Conservation (phyloP, 805 yeast genomes). For the Helenozyma baotianmanensis region DNA sequence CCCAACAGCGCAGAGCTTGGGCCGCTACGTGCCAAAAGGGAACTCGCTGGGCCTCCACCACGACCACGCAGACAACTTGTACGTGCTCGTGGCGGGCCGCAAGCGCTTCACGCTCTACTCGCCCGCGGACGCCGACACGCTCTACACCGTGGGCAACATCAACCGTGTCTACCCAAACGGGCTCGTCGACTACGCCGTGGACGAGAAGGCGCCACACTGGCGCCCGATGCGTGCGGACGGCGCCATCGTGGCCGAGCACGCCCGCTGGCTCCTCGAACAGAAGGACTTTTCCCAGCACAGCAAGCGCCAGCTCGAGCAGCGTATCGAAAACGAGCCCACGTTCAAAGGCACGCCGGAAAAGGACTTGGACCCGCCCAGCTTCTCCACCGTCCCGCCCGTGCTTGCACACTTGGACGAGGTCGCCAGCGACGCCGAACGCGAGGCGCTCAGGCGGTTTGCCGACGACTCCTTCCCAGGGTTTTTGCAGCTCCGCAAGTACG, state of each 20-base stretch:
- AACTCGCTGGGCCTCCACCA: slow-evolving; percentile 74
- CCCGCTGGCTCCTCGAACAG: slow-evolving; percentile 37
- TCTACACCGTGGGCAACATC: slow-evolving; percentile 65
- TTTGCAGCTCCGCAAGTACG: slow-evolving; percentile 34
- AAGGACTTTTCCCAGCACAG: slow-evolving; percentile 13
- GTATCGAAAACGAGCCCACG: slow-evolving; percentile 9
- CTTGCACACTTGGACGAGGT: slow-evolving; percentile 58
- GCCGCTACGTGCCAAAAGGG: slow-evolving; percentile 54
- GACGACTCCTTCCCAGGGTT: slow-evolving; percentile 47
- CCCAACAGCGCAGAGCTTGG: slow-evolving; percentile 35
- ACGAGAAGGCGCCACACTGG: slow-evolving; percentile 62
- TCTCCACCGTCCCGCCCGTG: slow-evolving; percentile 59
- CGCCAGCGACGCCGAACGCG: slow-evolving; percentile 19
- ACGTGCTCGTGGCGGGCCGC: slow-evolving; percentile 53
- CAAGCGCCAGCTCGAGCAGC: slow-evolving; percentile 2
- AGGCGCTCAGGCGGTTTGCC: slow-evolving; percentile 31
- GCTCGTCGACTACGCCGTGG: slow-evolving; percentile 55
- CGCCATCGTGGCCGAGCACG: slow-evolving; percentile 48
- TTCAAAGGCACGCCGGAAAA: slow-evolving; percentile 1
- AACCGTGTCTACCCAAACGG: slow-evolving; percentile 53
- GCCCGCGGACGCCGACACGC: slow-evolving; percentile 55
- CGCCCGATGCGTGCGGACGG: slow-evolving; percentile 58
- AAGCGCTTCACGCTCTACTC: slow-evolving; percentile 66
- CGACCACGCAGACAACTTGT: slow-evolving; percentile 75
- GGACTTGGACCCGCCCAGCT: slow-evolving; percentile 60